Conservation (phyloP, 2,329 filamentous ascomycete genomes). For the Neopestalotiopsis rosae region DNA sequence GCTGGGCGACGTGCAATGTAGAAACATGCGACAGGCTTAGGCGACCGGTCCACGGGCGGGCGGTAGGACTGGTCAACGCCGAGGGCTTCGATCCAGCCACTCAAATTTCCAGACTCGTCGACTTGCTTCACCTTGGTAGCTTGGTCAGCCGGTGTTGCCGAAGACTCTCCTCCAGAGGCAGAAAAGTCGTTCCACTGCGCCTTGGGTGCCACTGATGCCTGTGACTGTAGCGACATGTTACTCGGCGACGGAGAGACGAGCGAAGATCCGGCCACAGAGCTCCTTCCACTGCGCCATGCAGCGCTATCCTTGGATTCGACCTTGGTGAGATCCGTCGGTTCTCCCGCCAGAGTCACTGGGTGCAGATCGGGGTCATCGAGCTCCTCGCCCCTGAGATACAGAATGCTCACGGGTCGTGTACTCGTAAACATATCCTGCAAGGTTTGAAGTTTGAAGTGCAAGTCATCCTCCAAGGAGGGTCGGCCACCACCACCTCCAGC, state of each 20-base stretch:
- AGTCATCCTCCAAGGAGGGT: slow-evolving; percentile 71
- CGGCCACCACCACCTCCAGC: slow-evolving; percentile 52
- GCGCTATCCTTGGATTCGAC: slow-evolving; percentile 52
- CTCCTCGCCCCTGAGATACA: slow-evolving; percentile 79
- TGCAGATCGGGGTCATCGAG: slow-evolving; percentile 80
- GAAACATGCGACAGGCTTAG: slow-evolving; percentile 85
- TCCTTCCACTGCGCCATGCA: slow-evolving; percentile 60
- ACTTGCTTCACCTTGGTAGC: slow-evolving; percentile 57
- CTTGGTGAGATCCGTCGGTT: slow-evolving; percentile 65
- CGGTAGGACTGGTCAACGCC: slow-evolving; percentile 88
- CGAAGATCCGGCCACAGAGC: slow-evolving; percentile 64
- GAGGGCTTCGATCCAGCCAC: slow-evolving; percentile 87
- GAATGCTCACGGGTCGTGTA: slow-evolving; percentile 76
- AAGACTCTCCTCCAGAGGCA: slow-evolving; percentile 50
- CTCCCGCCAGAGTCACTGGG: slow-evolving; percentile 75
- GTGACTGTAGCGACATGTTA: slow-evolving; percentile 66
- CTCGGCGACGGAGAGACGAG: slow-evolving; percentile 72
- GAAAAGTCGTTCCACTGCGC: slow-evolving; percentile 64
- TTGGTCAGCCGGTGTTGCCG: slow-evolving; percentile 54
- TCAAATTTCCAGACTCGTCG: slow-evolving; percentile 69
- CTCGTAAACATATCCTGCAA: slow-evolving; percentile 90
- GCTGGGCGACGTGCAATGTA: slow-evolving; percentile 70
- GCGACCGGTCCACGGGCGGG: slow-evolving; percentile 73
- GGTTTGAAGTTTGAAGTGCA: slow-evolving; percentile 78
- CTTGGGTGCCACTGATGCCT: slow-evolving; percentile 49